Evolutionary conservation across 257 asterid genomes (phyloP).

Genomic region (Solanum clarkiae): DNA sequence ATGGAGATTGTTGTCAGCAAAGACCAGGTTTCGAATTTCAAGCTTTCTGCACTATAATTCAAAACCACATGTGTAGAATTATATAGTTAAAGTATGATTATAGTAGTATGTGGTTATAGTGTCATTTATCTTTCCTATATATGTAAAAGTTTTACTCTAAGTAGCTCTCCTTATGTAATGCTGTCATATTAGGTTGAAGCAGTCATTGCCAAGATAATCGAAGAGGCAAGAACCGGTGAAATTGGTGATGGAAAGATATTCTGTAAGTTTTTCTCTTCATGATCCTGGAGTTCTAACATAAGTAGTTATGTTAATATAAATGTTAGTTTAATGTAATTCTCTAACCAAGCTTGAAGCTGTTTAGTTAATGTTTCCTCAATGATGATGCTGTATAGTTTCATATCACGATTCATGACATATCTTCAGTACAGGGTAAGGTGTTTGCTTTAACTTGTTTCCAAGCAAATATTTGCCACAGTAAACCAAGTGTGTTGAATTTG

Average conservation of each 20-base stretch:
- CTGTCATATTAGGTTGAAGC: constrained; percentile 59
- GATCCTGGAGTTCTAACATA: not conserved
- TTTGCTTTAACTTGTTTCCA: not conserved
- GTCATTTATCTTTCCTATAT: not conserved
- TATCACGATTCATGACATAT: not conserved
- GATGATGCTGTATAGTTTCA: not conserved
- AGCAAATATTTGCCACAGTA: not conserved
- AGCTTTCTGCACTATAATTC: not conserved
- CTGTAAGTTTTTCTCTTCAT: constrained; percentile 29
- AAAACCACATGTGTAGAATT: not conserved
- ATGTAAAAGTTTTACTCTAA: not conserved
- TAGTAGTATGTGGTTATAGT: not conserved
- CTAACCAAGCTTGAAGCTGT: not conserved
- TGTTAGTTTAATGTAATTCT: not conserved
- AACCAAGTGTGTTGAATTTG: not conserved
- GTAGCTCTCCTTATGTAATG: not conserved
- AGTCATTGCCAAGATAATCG: constrained; percentile 68
- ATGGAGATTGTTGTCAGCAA: constrained; percentile 94
- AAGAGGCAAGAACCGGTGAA: constrained; percentile 91
- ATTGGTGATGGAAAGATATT: constrained; percentile 97
- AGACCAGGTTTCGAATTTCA: constrained; percentile 51
- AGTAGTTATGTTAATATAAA: not conserved
- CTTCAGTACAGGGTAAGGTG: not conserved
- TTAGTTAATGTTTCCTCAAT: not conserved
- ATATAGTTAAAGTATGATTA: not conserved